phyloP scores from a whole-genome alignment of 495 filamentous ascomycete species.

The Letharia lupina region DNA sequence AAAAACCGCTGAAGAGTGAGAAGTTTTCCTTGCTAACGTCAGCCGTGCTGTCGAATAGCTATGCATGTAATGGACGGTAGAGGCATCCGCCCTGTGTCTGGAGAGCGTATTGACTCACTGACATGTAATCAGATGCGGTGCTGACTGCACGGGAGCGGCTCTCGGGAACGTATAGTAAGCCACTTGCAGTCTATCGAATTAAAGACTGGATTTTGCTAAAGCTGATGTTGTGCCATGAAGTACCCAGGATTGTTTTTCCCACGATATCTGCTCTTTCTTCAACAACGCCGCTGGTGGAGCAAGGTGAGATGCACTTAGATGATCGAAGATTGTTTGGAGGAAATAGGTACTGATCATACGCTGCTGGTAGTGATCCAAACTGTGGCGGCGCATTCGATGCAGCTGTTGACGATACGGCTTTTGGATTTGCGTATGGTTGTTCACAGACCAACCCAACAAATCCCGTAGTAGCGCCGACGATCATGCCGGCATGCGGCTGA shows the following conservation, averaged over 20 bases:
- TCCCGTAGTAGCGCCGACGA: slow-evolving; percentile 1
- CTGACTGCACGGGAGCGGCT: slow-evolving; percentile 17
- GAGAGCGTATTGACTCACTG: not conserved
- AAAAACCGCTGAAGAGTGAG: not conserved
- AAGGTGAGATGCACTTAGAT: slow-evolving; percentile 1
- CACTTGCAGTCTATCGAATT: not conserved
- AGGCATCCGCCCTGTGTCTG: too few relatives aligned
- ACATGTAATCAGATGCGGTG: slow-evolving; percentile 18
- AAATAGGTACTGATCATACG: not conserved
- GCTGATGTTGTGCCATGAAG: slow-evolving; percentile 7
- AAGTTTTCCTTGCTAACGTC: not conserved
- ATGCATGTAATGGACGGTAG: slow-evolving; percentile 24
- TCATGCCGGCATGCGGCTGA: slow-evolving; percentile 8
- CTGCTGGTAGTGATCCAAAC: slow-evolving; percentile 20
- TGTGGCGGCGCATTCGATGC: slow-evolving; percentile 20
- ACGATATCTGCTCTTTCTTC: slow-evolving; percentile 25
- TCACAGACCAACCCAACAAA: slow-evolving; percentile 13
- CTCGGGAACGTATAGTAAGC: slow-evolving; percentile 22
- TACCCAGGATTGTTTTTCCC: slow-evolving; percentile 24
- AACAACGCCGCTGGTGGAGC: slow-evolving; percentile 22
- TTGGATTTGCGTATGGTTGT: slow-evolving; percentile 15
- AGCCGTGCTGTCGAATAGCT: slow-evolving; percentile 5
- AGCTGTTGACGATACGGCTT: slow-evolving; percentile 13
- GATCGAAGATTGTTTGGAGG: too few relatives aligned
- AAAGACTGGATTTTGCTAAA: not conserved